These are phyloP conservation scores for Macrophomina pseudophaseolina DNA, from an alignment of 2,329 filamentous ascomycete species.

Conservation along the genomic window DNA sequence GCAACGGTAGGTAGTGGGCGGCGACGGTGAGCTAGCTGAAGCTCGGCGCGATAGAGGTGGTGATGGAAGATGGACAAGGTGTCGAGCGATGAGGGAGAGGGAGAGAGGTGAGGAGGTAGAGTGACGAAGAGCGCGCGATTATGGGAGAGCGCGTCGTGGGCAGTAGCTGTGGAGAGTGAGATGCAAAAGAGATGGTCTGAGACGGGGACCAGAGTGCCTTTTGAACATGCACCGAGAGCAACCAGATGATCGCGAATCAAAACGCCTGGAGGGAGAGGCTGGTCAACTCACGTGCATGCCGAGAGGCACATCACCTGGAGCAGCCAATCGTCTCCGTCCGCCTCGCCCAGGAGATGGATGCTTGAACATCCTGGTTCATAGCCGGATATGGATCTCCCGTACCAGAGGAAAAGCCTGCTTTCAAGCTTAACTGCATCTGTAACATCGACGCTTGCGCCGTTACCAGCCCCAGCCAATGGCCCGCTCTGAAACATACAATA, in stretches of 20 bases:
- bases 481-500: not conserved
- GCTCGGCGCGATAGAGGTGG: slow-evolving; percentile 20
- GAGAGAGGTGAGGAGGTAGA: slow-evolving; percentile 29
- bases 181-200: slow-evolving; percentile 40
- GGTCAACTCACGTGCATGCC: slow-evolving; percentile 11
- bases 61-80: slow-evolving; percentile 21
- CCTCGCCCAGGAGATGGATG: not conserved
- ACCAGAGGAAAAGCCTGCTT: not conserved
- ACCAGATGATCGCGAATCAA: slow-evolving; percentile 24
- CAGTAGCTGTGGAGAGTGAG: slow-evolving; percentile 41
- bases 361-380: not conserved
- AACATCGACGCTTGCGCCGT: slow-evolving; percentile 16
- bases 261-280: slow-evolving; percentile 20
- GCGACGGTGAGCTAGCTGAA: slow-evolving; percentile 22
- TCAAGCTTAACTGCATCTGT: slow-evolving; percentile 10
- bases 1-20: slow-evolving; percentile 7
- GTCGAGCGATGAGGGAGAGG: slow-evolving; percentile 29
- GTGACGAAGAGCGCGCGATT: slow-evolving; percentile 19
- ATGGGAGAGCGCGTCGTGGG: slow-evolving; percentile 18
- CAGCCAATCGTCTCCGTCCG: slow-evolving; percentile 10
- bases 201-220: slow-evolving; percentile 42
- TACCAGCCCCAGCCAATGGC: not conserved
- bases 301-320: not conserved
- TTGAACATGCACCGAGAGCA: slow-evolving; percentile 31
- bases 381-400: slow-evolving; percentile 2